These are phyloP conservation scores for Sisymbrium irio DNA, from an alignment of 345 rosid genomes.

Conservation along the genomic window DNA sequence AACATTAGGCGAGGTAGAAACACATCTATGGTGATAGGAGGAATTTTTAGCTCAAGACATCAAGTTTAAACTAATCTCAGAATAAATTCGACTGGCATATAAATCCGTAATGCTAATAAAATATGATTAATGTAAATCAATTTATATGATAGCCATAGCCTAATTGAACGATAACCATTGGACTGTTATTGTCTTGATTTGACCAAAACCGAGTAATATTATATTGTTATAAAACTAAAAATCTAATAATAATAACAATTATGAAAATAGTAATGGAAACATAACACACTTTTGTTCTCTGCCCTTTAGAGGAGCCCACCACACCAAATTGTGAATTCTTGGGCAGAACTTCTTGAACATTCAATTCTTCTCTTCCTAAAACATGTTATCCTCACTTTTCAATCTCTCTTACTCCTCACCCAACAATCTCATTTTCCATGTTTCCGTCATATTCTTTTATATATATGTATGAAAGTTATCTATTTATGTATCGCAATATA, in stretches of 20 bases:
- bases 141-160: background rate
- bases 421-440: slow-evolving; percentile 11
- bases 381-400: slow-evolving; percentile 30
- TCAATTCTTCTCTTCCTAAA: slow-evolving; percentile 33
- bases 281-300: slow-evolving; percentile 34
- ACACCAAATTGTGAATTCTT: slow-evolving; percentile 31
- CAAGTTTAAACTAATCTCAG: background rate
- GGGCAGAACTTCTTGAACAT: slow-evolving; percentile 31
- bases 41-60: background rate
- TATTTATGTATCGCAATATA: background rate
- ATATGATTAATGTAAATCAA: background rate
- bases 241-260: background rate
- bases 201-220: slow-evolving; percentile 14
- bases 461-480: background rate
- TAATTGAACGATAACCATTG: background rate
- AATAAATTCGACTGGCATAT: background rate
- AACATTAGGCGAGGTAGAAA: slow-evolving; percentile 15
- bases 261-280: slow-evolving; percentile 37
- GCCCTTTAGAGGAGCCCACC: slow-evolving; percentile 34
- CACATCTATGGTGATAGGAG: background rate
- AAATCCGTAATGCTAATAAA: background rate
- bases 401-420: slow-evolving; percentile 7
- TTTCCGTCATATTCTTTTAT: background rate
- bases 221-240: background rate
- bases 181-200: slow-evolving; percentile 10